Conservation (phyloP, 2,329 filamentous ascomycete species). For the Aspergillus clavatus region DNA sequence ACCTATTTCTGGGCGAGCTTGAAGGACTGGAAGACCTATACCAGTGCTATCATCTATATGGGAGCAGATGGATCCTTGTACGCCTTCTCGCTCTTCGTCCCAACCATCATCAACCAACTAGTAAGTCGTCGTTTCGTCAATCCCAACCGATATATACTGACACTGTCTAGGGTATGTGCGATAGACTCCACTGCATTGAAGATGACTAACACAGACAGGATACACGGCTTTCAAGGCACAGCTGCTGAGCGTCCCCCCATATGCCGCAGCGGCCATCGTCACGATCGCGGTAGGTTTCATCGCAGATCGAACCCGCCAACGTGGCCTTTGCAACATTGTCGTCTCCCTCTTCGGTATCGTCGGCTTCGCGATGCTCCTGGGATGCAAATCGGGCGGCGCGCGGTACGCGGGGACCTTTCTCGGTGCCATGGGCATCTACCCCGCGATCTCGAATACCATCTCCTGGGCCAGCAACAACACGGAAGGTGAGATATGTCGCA, state of each 20-base stretch:
- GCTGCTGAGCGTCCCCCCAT: constrained; percentile 70
- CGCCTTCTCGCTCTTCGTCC: constrained; percentile 53
- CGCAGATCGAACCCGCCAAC: constrained; percentile 67
- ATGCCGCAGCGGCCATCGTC: constrained; percentile 64
- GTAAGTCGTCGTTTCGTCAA: constrained; percentile 23
- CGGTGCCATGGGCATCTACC: constrained; percentile 82
- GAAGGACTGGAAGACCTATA: constrained; percentile 80
- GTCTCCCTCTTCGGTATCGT: constrained; percentile 65
- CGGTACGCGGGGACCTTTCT: constrained; percentile 83
- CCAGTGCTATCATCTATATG: constrained; percentile 72
- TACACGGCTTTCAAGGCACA: constrained; percentile 62
- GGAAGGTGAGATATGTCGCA: constrained; percentile 48
- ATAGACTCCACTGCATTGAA: not conserved
- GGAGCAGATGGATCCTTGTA: constrained; percentile 63
- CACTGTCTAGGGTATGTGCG: constrained; percentile 4
- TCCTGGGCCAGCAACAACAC: constrained; percentile 84
- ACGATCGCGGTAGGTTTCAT: constrained; percentile 68
- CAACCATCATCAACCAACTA: constrained; percentile 66
- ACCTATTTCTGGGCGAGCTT: constrained; percentile 66
- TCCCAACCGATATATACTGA: constrained; percentile 7
- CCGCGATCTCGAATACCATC: constrained; percentile 80
- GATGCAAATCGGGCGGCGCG: constrained; percentile 57
- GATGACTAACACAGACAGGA: constrained; percentile 30
- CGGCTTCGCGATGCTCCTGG: constrained; percentile 75
- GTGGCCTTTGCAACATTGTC: constrained; percentile 75